Base-by-base conservation (phyloP, 352 stramenopile genomes). In the Phytophthora ramorum region DNA sequence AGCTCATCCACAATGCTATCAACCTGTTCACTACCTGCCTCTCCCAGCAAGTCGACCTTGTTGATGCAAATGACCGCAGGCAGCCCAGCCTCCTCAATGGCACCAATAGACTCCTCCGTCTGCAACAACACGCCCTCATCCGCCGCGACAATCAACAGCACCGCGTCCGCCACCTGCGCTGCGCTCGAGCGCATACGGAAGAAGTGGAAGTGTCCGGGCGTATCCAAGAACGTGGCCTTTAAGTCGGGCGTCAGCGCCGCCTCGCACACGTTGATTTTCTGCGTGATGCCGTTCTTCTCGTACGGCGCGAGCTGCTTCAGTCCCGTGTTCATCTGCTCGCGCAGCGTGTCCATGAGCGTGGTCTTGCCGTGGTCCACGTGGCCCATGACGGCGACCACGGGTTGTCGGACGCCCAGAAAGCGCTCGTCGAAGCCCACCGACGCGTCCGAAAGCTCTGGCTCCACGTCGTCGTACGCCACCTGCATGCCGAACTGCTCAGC, bases 351-450 rank as follows among this genome's bases (percentile, higher is more conserved):
- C 47, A 99, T 89, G 12, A 99, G 79, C n/a, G 96, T 99, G 10
- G 98, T 99, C 76, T 99, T 99, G 66, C 98, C 98, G 79, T 99
- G 98, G 84, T 99, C 98, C 20, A 99, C 98, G 74, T 99, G 98
- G 35, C 98, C 98, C 97, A 99, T 99, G 37, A 99, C 98, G 8
- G 97, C 98, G 32, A 99, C 97, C 46, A 99, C 97, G 5, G 98
- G 98, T 17, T 96, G 79, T 24, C 97, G 82, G 37, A 81, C 66
- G 19, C 56, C 58, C 55, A 71, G n/a, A 0, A 57, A 14, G 16
- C 60, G 45, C 24, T 85, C 46, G 4, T 76, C 78, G 10, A 22
- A 32, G 19, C 34, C 32, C 13, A 38, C 14, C n/a, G 48, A 41
- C 5, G 58, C 44, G 28, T 71, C 63, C 24, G 63, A 67, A 12